Evolutionary conservation across 73 alveolate species (phyloP).

Genomic region (Blepharisma stoltei): DNA sequence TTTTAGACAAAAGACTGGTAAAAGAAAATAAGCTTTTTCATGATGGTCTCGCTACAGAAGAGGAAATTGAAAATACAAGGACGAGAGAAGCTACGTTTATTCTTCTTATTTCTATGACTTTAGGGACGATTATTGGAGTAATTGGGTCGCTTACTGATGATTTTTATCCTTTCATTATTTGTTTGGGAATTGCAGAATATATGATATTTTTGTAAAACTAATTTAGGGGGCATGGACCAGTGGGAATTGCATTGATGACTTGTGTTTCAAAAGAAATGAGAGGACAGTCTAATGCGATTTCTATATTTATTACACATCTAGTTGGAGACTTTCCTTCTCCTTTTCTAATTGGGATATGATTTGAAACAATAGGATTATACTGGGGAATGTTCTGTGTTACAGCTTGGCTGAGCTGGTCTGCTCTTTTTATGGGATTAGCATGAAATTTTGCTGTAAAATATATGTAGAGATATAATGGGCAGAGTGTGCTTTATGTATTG

Average conservation of each 20-base stretch:
- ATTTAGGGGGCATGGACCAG: constrained; percentile 20
- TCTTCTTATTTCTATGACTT: no score
- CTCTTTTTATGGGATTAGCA: neutral
- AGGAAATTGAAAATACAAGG: no score
- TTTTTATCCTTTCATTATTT: neutral
- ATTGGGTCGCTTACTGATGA: no score
- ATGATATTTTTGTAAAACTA: neutral
- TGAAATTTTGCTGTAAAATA: neutral
- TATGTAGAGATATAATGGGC: constrained; percentile 7
- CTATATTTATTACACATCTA: constrained; percentile 1
- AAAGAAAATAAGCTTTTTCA: no score
- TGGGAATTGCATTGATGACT: neutral
- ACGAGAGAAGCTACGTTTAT: no score
- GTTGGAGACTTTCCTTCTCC: constrained; percentile 26
- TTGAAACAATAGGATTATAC: neutral
- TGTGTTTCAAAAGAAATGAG: constrained; percentile 11
- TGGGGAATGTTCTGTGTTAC: neutral
- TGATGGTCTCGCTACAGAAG: no score
- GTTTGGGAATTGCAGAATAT: neutral
- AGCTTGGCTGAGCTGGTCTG: neutral
- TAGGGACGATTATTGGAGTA: no score
- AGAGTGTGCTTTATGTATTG: no score
- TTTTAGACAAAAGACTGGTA: no score
- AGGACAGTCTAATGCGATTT: constrained; percentile 12
- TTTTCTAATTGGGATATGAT: neutral